These are phyloP conservation scores for Ustilago sp. DNA, from an alignment of 1,284 basidiomycete species.

Conservation along the genomic window DNA sequence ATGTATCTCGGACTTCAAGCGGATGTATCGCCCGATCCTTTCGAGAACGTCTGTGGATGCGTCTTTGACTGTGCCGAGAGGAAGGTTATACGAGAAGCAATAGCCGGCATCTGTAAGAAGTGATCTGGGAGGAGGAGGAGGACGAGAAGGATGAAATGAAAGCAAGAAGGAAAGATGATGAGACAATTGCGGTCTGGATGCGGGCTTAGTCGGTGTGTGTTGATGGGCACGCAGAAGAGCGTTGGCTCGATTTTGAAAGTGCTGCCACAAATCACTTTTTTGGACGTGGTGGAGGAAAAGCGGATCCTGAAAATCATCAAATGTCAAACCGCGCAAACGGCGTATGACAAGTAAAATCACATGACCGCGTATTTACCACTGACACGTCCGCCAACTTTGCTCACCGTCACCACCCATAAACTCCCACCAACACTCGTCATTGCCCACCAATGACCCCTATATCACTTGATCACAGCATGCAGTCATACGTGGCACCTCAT, in stretches of 20 bases:
- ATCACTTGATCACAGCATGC: too few species aligned
- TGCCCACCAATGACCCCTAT: too few species aligned
- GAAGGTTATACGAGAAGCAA: neutral
- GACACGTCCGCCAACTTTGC: too few species aligned
- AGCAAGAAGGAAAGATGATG: neutral
- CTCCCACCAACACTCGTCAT: too few species aligned
- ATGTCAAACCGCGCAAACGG: neutral
- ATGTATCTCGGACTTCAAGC: neutral
- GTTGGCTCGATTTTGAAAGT: neutral
- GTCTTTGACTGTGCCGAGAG: too few species aligned
- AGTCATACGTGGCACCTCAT: too few species aligned
- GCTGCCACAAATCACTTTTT: conserved; percentile 9
- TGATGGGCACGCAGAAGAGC: neutral
- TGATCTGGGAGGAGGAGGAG: neutral
- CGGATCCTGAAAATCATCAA: conserved; percentile 2
- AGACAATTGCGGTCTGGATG: neutral
- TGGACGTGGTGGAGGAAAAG: conserved; percentile 4
- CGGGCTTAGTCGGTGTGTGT: conserved; percentile 9
- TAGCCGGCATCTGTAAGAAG: neutral
- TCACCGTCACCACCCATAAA: too few species aligned
- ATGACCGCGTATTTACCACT: too few species aligned
- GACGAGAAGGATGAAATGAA: neutral
- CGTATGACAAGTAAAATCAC: neutral
- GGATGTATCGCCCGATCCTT: too few species aligned
- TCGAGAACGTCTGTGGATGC: too few species aligned